These are phyloP conservation scores for Debaryomyces sp. DNA, from an alignment of 1,139 yeast genomes.

Conservation along the genomic window DNA sequence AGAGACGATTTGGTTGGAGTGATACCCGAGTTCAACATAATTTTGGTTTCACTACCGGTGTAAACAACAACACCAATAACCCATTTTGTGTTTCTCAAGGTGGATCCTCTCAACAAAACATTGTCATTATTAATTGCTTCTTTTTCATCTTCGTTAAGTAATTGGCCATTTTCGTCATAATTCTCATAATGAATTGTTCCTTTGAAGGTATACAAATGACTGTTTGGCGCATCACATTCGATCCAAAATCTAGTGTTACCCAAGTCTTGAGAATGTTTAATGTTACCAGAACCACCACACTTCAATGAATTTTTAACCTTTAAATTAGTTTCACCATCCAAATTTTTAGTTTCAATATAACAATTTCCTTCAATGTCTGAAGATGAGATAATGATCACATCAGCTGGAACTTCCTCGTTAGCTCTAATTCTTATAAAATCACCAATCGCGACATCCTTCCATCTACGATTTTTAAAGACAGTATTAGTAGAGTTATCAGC, in stretches of 20 bases:
- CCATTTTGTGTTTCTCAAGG: slow-evolving; percentile 94
- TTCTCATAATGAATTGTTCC: slow-evolving; percentile 76
- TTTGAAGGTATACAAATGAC: slow-evolving; percentile 79
- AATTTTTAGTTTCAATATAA: slow-evolving; percentile 89
- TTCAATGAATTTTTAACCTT: slow-evolving; percentile 77
- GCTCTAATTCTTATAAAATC: slow-evolving; percentile 82
- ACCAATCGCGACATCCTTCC: slow-evolving; percentile 92
- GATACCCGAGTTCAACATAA: slow-evolving; percentile 89
- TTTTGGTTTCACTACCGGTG: slow-evolving; percentile 90
- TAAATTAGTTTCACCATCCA: slow-evolving; percentile 95
- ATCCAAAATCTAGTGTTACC: slow-evolving; percentile 78
- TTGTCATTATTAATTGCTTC: slow-evolving; percentile 85
- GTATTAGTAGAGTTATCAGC: slow-evolving; percentile 24
- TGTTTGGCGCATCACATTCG: slow-evolving; percentile 89
- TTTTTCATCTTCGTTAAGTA: slow-evolving; percentile 46
- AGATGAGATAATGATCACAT: slow-evolving; percentile 74
- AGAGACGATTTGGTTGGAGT: slow-evolving; percentile 90
- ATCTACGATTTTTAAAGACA: slow-evolving; percentile 67
- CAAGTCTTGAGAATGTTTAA: slow-evolving; percentile 71
- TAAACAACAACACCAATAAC: slow-evolving; percentile 85
- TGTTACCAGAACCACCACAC: slow-evolving; percentile 57
- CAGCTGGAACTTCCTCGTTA: slow-evolving; percentile 95
- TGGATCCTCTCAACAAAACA: slow-evolving; percentile 83
- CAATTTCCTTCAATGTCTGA: slow-evolving; percentile 91
- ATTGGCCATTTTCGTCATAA: slow-evolving; percentile 38